Conservation (phyloP, 2,329 filamentous ascomycete genomes). For the Gnomoniopsis sp. region DNA sequence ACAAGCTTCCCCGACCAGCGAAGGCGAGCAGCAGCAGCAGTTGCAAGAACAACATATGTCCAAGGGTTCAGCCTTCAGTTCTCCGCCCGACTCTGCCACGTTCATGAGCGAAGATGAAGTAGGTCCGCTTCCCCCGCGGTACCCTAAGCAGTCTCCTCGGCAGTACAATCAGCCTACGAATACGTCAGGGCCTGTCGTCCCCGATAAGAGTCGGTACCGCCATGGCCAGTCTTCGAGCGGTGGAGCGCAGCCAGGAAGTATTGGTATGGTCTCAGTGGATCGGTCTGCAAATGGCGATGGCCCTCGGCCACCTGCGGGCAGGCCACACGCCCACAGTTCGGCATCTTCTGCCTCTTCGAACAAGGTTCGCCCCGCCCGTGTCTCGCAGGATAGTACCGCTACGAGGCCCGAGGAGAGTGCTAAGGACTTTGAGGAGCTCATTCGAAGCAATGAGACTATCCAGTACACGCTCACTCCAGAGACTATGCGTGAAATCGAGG, state of each 20-base stretch:
- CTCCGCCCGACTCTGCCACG: conserved; percentile 26
- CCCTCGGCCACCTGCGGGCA: conserved; percentile 14
- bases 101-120: conserved; percentile 31
- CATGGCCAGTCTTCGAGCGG: conserved; percentile 8
- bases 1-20: conserved; percentile 22
- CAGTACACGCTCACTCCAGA: conserved; percentile 80
- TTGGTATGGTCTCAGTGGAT: conserved; percentile 38
- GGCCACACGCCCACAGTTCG: conserved; percentile 42
- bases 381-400: conserved; percentile 54
- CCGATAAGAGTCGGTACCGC: conserved; percentile 25
- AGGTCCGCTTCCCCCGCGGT: conserved; percentile 29
- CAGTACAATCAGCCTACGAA: conserved; percentile 1
- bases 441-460: conserved; percentile 77
- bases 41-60: conserved; percentile 22
- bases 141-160: conserved; percentile 12
- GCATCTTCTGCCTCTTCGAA: conserved; percentile 48
- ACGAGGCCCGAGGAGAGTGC: conserved; percentile 55
- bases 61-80: conserved; percentile 33
- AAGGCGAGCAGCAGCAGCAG: conserved; percentile 8
- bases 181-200: conserved; percentile 20
- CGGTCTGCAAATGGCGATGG: conserved; percentile 31
- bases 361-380: conserved; percentile 51
- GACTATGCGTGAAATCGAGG: conserved; percentile 73
- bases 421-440: conserved; percentile 73
- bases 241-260: conserved; percentile 25